Evolutionary conservation across 192 early-diverging fungal genomes (phyloP), one percentile per base, ranked within the genome.

Genomic region (Mortierella alpina): DNA sequence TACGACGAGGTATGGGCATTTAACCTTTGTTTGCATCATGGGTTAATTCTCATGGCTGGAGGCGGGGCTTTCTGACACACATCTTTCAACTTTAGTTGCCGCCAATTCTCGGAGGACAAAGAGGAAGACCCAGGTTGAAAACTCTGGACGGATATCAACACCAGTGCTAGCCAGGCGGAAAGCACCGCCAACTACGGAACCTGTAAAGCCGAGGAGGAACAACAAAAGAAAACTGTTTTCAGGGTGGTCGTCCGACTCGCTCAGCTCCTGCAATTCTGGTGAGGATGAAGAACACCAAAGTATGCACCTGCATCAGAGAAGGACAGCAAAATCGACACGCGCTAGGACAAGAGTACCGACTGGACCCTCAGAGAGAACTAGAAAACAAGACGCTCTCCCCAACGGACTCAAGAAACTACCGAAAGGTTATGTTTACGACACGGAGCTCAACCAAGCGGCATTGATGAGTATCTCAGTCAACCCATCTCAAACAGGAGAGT

Each of bases 401-500:
- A 72, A 80, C 54, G 77, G 77, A 23, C 77, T 80, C 39, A 80
- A 72, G 59, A 80, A 80, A 23, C 60, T 80, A 7, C 77, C 77
- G 17, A 80, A 80, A 47, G 77, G 77, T 13, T 80, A 80, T 51
- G 77, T 80, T 13, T 80, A 80, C 22, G 77, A 80, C 52, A 80
- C 70, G 0, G 77, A 80, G 44, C 63, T 80, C 41, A 72, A 80
- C 41, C 77, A 80, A 49, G 50, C 69, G 7, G 59, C 70, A 1
- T 60, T 80, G 9, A 80, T 80, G 77, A 49, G 52, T 42, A 53
- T 72, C 11, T 80, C 77, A 18, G 60, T 80, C 60, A 72, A 80
- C 15, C 77, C 77, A n/a, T 72, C 69, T 9, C 77, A 72, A 31
- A 80, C 77, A 2, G 77, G 77, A 62, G 77, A 80, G 18, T 80